Evolutionary conservation across 768 basidiomycete genomes (phyloP).

Genomic region (Lentinula lateritia): DNA sequence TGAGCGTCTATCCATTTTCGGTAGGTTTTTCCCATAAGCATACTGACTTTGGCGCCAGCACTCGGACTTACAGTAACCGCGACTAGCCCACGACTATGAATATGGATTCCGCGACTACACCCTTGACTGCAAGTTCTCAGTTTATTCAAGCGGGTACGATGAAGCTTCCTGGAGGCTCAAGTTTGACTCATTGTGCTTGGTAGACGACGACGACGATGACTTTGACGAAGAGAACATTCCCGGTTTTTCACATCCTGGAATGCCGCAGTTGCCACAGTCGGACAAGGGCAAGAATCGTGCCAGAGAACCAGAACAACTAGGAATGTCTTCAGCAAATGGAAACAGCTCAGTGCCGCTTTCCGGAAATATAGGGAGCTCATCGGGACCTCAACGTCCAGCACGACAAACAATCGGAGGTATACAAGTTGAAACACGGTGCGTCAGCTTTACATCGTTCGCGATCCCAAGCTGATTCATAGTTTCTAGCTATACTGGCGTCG

Average conservation of each 20-base stretch:
- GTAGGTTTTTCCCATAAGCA: constrained; percentile 21
- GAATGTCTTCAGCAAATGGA: constrained; percentile 30
- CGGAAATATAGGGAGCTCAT: constrained; percentile 65
- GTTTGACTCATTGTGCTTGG: constrained; percentile 8
- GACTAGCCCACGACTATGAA: constrained; percentile 1
- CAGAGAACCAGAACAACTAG: constrained; percentile 46
- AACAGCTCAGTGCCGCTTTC: constrained; percentile 40
- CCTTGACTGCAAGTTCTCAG: constrained; percentile 59
- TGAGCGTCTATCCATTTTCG: not conserved
- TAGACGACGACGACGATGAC: constrained; percentile 80
- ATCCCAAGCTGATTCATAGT: not conserved
- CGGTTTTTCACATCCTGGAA: constrained; percentile 63
- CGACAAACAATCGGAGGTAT: constrained; percentile 80
- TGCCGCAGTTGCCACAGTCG: constrained; percentile 29
- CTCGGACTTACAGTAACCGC: not conserved
- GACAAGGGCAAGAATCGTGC: constrained; percentile 75
- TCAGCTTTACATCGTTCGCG: not conserved
- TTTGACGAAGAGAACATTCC: constrained; percentile 79
- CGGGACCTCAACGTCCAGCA: constrained; percentile 31
- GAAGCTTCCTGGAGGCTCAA: not conserved
- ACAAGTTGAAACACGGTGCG: constrained; percentile 82
- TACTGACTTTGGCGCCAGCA: not conserved
- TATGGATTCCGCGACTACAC: constrained; percentile 40
- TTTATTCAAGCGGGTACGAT: constrained; percentile 76
- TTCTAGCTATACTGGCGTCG: constrained; percentile 68